These are phyloP conservation scores for Monoraphidium neglectum DNA, from an alignment of 139 green algal species.

Conservation along the genomic window DNA sequence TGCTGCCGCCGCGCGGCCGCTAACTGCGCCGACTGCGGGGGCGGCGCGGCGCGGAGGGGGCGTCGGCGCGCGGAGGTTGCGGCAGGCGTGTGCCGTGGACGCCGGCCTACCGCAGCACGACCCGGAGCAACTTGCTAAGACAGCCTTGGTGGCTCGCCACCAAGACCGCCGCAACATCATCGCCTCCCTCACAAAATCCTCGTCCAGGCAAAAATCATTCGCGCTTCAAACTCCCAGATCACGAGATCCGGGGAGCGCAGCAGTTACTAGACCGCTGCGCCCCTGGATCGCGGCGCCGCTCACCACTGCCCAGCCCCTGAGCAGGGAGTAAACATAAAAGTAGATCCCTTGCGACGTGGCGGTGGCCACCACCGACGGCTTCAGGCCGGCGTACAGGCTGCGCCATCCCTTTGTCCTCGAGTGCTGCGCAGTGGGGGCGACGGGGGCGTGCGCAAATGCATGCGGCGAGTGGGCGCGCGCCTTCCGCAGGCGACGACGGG, in stretches of 20 bases:
- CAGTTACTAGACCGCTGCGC: neutral
- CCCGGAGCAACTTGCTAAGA: neutral
- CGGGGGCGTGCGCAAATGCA: no score
- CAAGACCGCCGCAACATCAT: no score
- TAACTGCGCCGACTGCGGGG: neutral
- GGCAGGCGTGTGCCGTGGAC: neutral
- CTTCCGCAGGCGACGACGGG: no score
- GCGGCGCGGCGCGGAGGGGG: neutral
- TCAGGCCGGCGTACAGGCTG: conserved; percentile 68
- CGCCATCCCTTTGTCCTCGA: conserved; percentile 42
- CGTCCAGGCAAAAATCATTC: no score
- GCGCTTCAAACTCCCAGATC: neutral
- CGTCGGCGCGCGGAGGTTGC: neutral
- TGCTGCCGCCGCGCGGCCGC: neutral
- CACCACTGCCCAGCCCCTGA: conserved; percentile 47
- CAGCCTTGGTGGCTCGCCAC: neutral
- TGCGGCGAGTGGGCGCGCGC: no score
- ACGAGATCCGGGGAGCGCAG: neutral
- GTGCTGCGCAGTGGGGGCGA: no score
- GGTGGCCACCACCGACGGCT: conserved; percentile 75
- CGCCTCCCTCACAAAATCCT: no score
- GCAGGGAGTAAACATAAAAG: conserved; percentile 81
- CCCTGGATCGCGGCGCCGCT: conserved; percentile 2
- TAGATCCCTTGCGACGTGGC: conserved; percentile 81
- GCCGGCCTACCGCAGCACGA: neutral